phyloP scores from a whole-genome alignment of 306 rosid species.

The Quercus ilex region DNA sequence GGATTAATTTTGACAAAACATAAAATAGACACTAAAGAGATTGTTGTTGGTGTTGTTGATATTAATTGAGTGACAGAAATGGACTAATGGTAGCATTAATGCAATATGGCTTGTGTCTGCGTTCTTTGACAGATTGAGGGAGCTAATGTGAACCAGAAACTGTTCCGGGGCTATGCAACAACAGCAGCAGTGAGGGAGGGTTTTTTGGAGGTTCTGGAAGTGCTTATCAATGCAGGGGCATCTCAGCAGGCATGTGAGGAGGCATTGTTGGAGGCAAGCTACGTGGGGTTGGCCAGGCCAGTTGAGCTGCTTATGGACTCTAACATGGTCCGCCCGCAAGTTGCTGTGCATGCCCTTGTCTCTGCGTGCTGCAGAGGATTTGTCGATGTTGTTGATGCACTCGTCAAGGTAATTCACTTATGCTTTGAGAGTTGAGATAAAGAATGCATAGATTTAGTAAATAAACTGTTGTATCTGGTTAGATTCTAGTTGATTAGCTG shows the following conservation, averaged over 20 bases:
- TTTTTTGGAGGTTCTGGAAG: constrained; percentile 38
- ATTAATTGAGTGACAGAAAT: too few relatives aligned
- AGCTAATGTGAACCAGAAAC: constrained; percentile 48
- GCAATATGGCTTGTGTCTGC: neutral
- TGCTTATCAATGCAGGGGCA: constrained; percentile 50
- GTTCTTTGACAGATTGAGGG: constrained; percentile 40
- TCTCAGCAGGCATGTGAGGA: constrained; percentile 68
- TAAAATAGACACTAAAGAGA: too few relatives aligned
- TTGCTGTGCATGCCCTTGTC: constrained; percentile 54
- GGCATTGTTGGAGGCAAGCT: constrained; percentile 65
- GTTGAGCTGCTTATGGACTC: constrained; percentile 53
- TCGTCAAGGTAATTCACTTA: constrained; percentile 47
- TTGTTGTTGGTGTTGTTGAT: too few relatives aligned
- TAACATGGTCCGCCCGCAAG: constrained; percentile 45
- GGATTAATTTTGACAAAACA: too few relatives aligned
- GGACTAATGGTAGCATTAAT: too few relatives aligned
- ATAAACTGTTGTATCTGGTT: too few relatives aligned
- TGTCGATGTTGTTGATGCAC: constrained; percentile 47
- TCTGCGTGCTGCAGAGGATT: constrained; percentile 61
- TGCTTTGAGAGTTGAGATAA: constrained; percentile 2
- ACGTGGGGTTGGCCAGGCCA: constrained; percentile 36
- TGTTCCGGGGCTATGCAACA: constrained; percentile 58
- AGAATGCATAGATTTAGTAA: neutral
- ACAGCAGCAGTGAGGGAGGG: constrained; percentile 64
- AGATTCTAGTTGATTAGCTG: too few relatives aligned